Evolutionary conservation across 2,329 filamentous ascomycete species (phyloP).

Genomic region (Mycogone perniciosa): DNA sequence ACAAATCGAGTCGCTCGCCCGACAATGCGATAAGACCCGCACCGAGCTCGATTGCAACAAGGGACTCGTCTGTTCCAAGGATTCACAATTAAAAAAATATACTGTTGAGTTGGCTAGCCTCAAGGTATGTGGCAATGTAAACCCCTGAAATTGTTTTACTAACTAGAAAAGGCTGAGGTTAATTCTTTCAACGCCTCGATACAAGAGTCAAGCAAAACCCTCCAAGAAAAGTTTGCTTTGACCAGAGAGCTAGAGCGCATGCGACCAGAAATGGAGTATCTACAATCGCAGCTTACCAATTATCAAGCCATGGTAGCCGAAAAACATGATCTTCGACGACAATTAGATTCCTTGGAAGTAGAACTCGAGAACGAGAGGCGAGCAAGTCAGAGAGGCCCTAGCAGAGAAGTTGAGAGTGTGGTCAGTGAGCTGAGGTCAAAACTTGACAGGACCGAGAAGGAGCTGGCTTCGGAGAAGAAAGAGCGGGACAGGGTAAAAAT

Average conservation of each 20-base stretch:
- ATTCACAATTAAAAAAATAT: conserved; percentile 43
- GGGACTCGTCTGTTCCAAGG: conserved; percentile 38
- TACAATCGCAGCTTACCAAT: conserved; percentile 46
- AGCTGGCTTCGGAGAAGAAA: conserved; percentile 35
- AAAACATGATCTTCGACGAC: conserved; percentile 72
- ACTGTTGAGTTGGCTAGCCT: conserved; percentile 41
- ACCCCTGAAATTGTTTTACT: neutral
- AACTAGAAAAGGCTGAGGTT: conserved; percentile 56
- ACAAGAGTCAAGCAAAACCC: conserved; percentile 62
- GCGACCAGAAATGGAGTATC: conserved; percentile 51
- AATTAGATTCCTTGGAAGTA: conserved; percentile 69
- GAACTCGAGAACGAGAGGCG: conserved; percentile 73
- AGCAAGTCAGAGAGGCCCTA: conserved; percentile 26
- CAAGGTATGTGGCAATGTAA: conserved; percentile 31
- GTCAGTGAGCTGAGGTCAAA: conserved; percentile 35
- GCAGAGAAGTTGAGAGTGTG: conserved; percentile 31
- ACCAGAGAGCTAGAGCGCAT: conserved; percentile 45
- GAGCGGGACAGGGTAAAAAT: conserved; percentile 41
- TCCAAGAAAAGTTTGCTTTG: conserved; percentile 53
- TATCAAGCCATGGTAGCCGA: conserved; percentile 68
- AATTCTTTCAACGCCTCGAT: conserved; percentile 60
- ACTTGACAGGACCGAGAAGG: conserved; percentile 32
- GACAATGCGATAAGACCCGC: conserved; percentile 34
- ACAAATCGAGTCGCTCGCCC: conserved; percentile 44
- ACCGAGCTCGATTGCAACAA: conserved; percentile 38